Conservation (phyloP, 2,329 filamentous ascomycete genomes). For the Aspergillus floridensis region DNA sequence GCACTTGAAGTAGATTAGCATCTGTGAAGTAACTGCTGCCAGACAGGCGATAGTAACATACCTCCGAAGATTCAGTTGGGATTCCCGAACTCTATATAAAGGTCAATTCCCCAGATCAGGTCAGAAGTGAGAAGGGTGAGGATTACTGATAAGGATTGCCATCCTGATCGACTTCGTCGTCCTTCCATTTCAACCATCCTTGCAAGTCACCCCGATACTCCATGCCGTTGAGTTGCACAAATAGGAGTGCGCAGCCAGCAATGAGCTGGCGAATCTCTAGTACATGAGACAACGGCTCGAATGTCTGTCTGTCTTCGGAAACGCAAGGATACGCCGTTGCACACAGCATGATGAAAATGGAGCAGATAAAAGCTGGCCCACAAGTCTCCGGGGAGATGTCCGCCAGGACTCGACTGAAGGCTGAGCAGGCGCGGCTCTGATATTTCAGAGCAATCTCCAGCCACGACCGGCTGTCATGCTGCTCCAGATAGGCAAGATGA, state of each 20-base stretch:
- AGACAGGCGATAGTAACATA: not conserved
- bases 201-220: slow-evolving; percentile 24
- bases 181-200: slow-evolving; percentile 26
- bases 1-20: slow-evolving; percentile 19
- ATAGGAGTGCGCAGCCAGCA: slow-evolving; percentile 31
- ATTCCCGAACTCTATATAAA: slow-evolving; percentile 7
- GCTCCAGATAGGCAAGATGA: slow-evolving; percentile 42
- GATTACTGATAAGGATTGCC: slow-evolving; percentile 11
- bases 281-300: slow-evolving; percentile 28
- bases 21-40: not conserved
- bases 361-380: slow-evolving; percentile 43
- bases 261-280: slow-evolving; percentile 30
- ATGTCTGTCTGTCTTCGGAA: slow-evolving; percentile 22
- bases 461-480: slow-evolving; percentile 31
- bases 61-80: slow-evolving; percentile 16
- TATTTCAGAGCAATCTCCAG: slow-evolving; percentile 37
- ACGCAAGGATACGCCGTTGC: slow-evolving; percentile 33
- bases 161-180: slow-evolving; percentile 11
- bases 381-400: slow-evolving; percentile 43
- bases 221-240: slow-evolving; percentile 23
- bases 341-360: slow-evolving; percentile 41
- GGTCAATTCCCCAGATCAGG: not conserved
- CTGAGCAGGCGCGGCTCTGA: slow-evolving; percentile 36
- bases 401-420: slow-evolving; percentile 33
- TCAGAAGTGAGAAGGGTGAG: not conserved